phyloP scores from a whole-genome alignment of 2,329 filamentous ascomycete genomes.

The Metarhizium robertsii region DNA sequence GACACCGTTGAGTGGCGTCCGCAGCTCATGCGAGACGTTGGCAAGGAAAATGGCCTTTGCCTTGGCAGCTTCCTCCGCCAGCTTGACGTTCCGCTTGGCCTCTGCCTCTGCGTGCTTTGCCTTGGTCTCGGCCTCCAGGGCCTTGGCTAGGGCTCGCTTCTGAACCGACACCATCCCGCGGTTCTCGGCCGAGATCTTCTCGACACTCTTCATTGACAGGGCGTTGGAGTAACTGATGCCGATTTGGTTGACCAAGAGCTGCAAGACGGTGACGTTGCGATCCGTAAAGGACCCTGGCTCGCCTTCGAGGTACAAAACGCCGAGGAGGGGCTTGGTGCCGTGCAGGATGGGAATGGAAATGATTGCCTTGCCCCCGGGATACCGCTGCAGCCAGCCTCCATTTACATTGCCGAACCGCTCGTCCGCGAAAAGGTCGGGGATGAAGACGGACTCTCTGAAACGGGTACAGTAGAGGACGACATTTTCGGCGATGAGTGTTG shows the following conservation, averaged over 20 bases:
- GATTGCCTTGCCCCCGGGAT: constrained; percentile 62
- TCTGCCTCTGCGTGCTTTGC: constrained; percentile 69
- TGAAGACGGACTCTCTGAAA: constrained; percentile 66
- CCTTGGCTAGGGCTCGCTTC: constrained; percentile 62
- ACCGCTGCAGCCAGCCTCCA: constrained; percentile 56
- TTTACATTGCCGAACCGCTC: constrained; percentile 71
- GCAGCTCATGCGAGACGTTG: constrained; percentile 72
- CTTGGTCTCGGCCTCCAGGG: constrained; percentile 63
- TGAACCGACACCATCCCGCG: constrained; percentile 70
- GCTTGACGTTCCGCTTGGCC: constrained; percentile 68
- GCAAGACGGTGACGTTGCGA: constrained; percentile 56
- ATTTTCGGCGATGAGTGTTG: constrained; percentile 64
- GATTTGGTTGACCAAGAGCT: constrained; percentile 71
- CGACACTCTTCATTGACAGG: constrained; percentile 58
- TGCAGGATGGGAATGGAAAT: constrained; percentile 75
- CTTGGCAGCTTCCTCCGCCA: constrained; percentile 75
- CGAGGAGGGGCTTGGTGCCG: constrained; percentile 59
- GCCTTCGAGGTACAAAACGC: constrained; percentile 67
- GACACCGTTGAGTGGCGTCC: constrained; percentile 77
- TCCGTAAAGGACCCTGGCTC: constrained; percentile 70
- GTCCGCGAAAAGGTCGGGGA: constrained; percentile 63
- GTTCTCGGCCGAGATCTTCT: constrained; percentile 71
- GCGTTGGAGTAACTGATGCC: constrained; percentile 63
- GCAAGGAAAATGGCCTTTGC: constrained; percentile 75
- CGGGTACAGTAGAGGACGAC: constrained; percentile 69